A percentile compares a stretch with the other conserved stretches of the same genome.
These are phyloP conservation scores for Fusarium protoensiforme DNA, from an alignment of 2,329 filamentous ascomycete species.

Conservation along the genomic window DNA sequence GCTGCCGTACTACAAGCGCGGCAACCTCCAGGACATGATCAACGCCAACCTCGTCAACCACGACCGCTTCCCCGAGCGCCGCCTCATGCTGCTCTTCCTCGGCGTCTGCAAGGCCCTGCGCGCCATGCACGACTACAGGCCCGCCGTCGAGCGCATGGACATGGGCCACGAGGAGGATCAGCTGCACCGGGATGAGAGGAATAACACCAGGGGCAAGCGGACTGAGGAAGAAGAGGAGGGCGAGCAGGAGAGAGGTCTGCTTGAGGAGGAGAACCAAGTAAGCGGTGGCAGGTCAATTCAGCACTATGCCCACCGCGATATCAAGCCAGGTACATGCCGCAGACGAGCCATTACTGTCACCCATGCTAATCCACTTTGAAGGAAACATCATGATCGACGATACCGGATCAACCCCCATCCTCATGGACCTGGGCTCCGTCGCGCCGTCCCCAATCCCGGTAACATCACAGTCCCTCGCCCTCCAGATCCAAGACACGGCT, in stretches of 20 bases:
- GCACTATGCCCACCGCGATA: slow-evolving; percentile 94
- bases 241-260: slow-evolving; percentile 83
- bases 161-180: slow-evolving; percentile 58
- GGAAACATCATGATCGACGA: slow-evolving; percentile 99
- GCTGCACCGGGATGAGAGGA: slow-evolving; percentile 47
- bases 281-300: slow-evolving; percentile 71
- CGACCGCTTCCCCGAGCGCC: slow-evolving; percentile 86
- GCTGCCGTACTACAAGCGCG: slow-evolving; percentile 92
- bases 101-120: slow-evolving; percentile 90
- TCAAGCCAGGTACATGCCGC: slow-evolving; percentile 82
- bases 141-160: slow-evolving; percentile 62
- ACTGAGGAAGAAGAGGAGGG: slow-evolving; percentile 76
- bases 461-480: slow-evolving; percentile 87
- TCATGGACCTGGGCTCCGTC: slow-evolving; percentile 97
- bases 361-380: slow-evolving; percentile 40
- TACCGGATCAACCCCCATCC: slow-evolving; percentile 85
- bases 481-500: slow-evolving; percentile 92
- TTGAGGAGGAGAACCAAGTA: slow-evolving; percentile 79
- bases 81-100: slow-evolving; percentile 89
- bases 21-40: slow-evolving; percentile 97
- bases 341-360: background rate
- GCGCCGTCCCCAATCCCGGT: slow-evolving; percentile 88
- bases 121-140: slow-evolving; percentile 89
- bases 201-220: slow-evolving; percentile 51
- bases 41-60: slow-evolving; percentile 99